Evolutionary conservation across 208 protist species (phyloP).

Genomic region (Trypanosoma melophagium): DNA sequence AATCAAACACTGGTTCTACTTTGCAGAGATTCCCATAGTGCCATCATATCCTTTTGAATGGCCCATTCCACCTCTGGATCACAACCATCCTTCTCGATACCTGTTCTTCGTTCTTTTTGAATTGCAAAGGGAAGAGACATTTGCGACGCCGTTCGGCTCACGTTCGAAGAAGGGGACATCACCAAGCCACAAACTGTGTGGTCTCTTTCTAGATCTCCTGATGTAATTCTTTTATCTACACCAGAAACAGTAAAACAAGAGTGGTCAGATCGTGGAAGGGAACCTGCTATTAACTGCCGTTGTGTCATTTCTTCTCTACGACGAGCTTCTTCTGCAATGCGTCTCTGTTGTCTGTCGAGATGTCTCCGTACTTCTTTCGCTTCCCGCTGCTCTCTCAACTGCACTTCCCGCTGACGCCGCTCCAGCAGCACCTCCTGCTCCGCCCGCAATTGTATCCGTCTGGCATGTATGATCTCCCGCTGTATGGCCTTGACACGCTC

Average conservation of each 20-base stretch:
- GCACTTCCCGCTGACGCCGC: neutral
- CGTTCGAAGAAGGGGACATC: neutral
- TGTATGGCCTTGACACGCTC: conserved; percentile 19
- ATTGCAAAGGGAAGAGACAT: neutral
- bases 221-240: neutral
- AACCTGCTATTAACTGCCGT: neutral
- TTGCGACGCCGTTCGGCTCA: neutral
- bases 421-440: conserved; percentile 20
- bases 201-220: neutral
- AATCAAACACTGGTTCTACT: neutral
- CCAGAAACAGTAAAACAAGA: neutral
- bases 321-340: conserved; percentile 8
- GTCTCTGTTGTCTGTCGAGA: conserved; percentile 21
- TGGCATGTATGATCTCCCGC: conserved; percentile 5
- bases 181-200: neutral
- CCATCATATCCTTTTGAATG: conserved; percentile 22
- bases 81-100: neutral
- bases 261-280: neutral
- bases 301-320: conserved; percentile 7
- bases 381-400: neutral
- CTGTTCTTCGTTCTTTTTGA: conserved; percentile 1
- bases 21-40: conserved; percentile 20
- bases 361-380: conserved; percentile 1
- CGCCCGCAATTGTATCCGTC: conserved; percentile 6
- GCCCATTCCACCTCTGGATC: conserved; percentile 14